Evolutionary conservation across 495 filamentous ascomycete genomes (phyloP).

Genomic region (Jackrogersella multiformis): DNA sequence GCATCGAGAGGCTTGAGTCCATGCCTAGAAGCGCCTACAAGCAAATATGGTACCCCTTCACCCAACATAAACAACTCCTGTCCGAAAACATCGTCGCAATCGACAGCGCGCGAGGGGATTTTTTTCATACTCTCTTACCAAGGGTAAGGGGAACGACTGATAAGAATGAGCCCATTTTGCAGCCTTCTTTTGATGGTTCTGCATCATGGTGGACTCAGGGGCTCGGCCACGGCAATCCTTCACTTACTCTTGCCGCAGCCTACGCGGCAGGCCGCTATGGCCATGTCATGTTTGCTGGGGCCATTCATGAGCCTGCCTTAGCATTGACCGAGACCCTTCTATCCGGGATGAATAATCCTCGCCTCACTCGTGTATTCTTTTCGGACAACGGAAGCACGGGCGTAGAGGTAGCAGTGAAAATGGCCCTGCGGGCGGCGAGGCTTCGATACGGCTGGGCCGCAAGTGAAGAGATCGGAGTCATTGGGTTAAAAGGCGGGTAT

Average conservation of each 20-base stretch:
- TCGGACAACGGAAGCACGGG: constrained; percentile 83
- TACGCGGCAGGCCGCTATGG: constrained; percentile 85
- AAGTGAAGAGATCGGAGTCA: constrained; percentile 62
- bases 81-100: constrained; percentile 70
- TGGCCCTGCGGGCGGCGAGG: constrained; percentile 73
- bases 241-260: constrained; percentile 72
- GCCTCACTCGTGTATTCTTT: constrained; percentile 74
- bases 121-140: constrained; percentile 68
- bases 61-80: constrained; percentile 71
- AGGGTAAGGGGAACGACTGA: neutral
- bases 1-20: constrained; percentile 63
- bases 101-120: constrained; percentile 78
- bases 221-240: constrained; percentile 76
- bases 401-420: constrained; percentile 82
- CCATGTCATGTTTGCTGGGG: constrained; percentile 83
- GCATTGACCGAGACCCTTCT: constrained; percentile 69
- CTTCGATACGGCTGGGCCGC: constrained; percentile 70
- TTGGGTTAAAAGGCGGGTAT: constrained; percentile 79
- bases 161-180: constrained; percentile 50
- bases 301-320: constrained; percentile 76
- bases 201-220: constrained; percentile 91
- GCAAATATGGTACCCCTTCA: constrained; percentile 83
- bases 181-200: constrained; percentile 76
- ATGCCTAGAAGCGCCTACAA: constrained; percentile 67
- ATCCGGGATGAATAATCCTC: constrained; percentile 63